phyloP scores from a whole-genome alignment of 768 basidiomycete species.

The Hysterangium stoloniferum region DNA sequence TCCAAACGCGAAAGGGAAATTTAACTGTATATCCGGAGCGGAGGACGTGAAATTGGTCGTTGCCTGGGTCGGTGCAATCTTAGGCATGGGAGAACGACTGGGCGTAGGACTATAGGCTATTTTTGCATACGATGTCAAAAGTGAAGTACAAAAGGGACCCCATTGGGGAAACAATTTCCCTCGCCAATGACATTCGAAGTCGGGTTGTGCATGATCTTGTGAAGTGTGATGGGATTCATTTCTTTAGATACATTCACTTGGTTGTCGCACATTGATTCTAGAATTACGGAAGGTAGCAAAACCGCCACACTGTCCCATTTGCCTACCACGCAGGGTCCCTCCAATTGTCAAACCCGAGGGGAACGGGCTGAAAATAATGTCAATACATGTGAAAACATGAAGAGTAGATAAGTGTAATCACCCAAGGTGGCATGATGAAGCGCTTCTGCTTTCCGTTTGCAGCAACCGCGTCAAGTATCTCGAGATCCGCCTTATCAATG shows the following conservation, averaged over 20 bases:
- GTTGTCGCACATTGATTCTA: too few species aligned
- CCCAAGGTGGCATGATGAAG: slow-evolving; percentile 60
- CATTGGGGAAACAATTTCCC: too few species aligned
- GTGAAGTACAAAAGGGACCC: too few species aligned
- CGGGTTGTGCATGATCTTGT: too few species aligned
- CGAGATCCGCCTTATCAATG: slow-evolving; percentile 45
- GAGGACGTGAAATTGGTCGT: not conserved
- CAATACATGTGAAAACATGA: not conserved
- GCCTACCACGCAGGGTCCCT: too few species aligned
- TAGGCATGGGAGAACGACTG: not conserved
- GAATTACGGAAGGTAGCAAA: too few species aligned
- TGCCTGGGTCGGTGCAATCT: not conserved
- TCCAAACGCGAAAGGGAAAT: not conserved
- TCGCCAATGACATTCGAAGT: too few species aligned
- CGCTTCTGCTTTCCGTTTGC: slow-evolving; percentile 59
- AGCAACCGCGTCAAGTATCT: slow-evolving; percentile 41
- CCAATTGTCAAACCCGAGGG: slow-evolving; percentile 1
- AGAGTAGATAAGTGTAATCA: slow-evolving; percentile 27
- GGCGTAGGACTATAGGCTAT: not conserved
- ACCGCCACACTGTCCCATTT: too few species aligned
- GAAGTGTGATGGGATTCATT: too few species aligned
- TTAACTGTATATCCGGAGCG: not conserved
- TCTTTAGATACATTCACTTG: too few species aligned
- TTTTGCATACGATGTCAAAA: too few species aligned
- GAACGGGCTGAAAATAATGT: not conserved